Base-by-base conservation (phyloP, 306 rosid genomes). In the Hippophae tibetana region DNA sequence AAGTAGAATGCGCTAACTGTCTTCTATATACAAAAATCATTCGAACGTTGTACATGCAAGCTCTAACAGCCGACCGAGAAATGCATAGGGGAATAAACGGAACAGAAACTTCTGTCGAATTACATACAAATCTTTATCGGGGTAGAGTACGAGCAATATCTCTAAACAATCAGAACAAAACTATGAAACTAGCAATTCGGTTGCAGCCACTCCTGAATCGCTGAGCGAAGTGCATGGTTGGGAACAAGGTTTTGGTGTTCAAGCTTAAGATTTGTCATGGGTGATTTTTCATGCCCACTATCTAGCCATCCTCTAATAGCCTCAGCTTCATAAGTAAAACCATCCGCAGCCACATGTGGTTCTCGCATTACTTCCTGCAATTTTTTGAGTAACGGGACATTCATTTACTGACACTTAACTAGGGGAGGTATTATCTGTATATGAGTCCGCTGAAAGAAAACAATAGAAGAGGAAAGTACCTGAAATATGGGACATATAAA, bases 331-430 rank as follows among this genome's bases (percentile, higher is more conserved):
- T 90, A 90, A 45, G 95, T 84, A 49, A 71, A 78, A 41, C 95
- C 97, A 42, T 90, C 97, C 0, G 90, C 94, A 3, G 94, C 90
- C 42, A 90, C 90, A 26, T 82, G 97, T 0, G 97, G 97, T 71
- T 84, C 90, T 64, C 55, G 73, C 97, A 86, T 90, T 8, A 86
- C 82, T 79, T 86, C 90, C 97, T 90, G 83, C 77, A 56, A 45
- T 56, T 69, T 74, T 45, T 61, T 77, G 56, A 42, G 46, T 46
- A 54, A 14, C 12, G 48, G 54, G 31, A 55, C 38, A 31, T 31
- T 31, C 38, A 31, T 31, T 31, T 31, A 31, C 3, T 31, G 3
- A 31, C 38, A 31, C 38, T 31, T 31, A 31, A 43, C 10, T 27
- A 0, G 43, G 40, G 13, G 23, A 41, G 27, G 14, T 27, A 54